A percentile compares a stretch with the other conserved stretches of the same genome.
Evolutionary conservation across 768 basidiomycete species (phyloP).

Genomic region (Exidia glandulosa): DNA sequence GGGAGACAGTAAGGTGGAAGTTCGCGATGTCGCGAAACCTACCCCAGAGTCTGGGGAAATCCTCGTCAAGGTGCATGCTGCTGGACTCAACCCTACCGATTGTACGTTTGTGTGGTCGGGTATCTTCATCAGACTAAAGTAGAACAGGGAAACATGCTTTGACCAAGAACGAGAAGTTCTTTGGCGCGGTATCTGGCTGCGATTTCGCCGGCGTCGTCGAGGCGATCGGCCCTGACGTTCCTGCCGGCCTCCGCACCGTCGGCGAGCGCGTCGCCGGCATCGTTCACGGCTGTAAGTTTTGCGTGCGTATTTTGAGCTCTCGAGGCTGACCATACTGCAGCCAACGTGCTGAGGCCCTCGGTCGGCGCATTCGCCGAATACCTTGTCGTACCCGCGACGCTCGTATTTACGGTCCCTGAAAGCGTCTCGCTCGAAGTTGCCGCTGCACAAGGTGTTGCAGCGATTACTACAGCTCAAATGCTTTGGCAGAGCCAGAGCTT

Average conservation of each 20-base stretch:
- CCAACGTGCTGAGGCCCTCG: background rate
- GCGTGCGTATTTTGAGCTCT: background rate
- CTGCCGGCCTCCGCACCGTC: constrained; percentile 7
- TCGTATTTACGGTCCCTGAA: constrained; percentile 4
- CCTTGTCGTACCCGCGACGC: constrained; percentile 12
- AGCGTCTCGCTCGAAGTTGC: constrained; percentile 5
- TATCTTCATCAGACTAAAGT: background rate
- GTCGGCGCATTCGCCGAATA: constrained; percentile 20
- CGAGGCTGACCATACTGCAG: too few species aligned
- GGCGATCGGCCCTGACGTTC: constrained; percentile 12
- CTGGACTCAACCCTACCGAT: background rate
- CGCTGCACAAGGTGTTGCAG: constrained; percentile 6
- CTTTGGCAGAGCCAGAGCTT: constrained; percentile 3
- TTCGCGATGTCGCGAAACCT: background rate
- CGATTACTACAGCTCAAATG: constrained; percentile 5
- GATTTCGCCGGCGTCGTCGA: constrained; percentile 17
- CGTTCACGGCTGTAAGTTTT: constrained; percentile 13
- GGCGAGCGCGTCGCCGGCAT: constrained; percentile 20
- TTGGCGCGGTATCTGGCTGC: constrained; percentile 10
- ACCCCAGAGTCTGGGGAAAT: background rate
- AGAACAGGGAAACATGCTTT: background rate
- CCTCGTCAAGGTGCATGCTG: background rate
- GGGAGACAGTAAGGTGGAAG: background rate
- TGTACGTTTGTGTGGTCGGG: background rate
- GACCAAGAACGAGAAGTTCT: background rate